These are phyloP conservation scores for Candida sithepensis DNA, from an alignment of 805 yeast genomes.

Conservation along the genomic window DNA sequence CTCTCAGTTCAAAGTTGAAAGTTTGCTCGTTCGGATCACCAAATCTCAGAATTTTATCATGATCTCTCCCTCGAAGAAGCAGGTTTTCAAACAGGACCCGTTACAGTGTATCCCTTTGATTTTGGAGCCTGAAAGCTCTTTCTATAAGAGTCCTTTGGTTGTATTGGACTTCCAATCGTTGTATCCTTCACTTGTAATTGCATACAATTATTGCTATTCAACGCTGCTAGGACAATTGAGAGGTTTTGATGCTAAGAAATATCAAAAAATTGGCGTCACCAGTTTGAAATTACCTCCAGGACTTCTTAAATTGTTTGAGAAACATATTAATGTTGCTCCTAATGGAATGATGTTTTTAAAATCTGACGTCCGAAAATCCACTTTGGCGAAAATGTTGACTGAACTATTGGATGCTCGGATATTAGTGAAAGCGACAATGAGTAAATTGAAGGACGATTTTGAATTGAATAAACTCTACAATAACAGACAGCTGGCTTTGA, in stretches of 20 bases:
- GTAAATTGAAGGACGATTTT: slow-evolving; percentile 41
- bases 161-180: slow-evolving; percentile 92
- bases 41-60: slow-evolving; percentile 71
- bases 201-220: slow-evolving; percentile 83
- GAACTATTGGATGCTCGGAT: slow-evolving; percentile 80
- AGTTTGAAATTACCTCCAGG: slow-evolving; percentile 54
- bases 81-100: slow-evolving; percentile 81
- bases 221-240: slow-evolving; percentile 63
- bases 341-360: slow-evolving; percentile 83
- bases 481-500: slow-evolving; percentile 81
- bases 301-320: slow-evolving; percentile 45
- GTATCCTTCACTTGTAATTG: slow-evolving; percentile 90
- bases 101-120: slow-evolving; percentile 85
- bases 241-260: slow-evolving; percentile 42
- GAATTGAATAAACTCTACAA: slow-evolving; percentile 56
- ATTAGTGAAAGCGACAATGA: slow-evolving; percentile 74
- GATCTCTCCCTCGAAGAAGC: slow-evolving; percentile 73
- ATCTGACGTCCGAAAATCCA: slow-evolving; percentile 59
- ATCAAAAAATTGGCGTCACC: slow-evolving; percentile 51
- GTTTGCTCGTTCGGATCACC: slow-evolving; percentile 69
- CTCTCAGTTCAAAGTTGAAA: slow-evolving; percentile 91
- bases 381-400: slow-evolving; percentile 77
- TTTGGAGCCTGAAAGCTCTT: slow-evolving; percentile 85
- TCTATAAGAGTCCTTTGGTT: slow-evolving; percentile 82
- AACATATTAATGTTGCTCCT: slow-evolving; percentile 70